Evolutionary conservation across 495 filamentous ascomycete species (phyloP).

Genomic region (Neurospora hispaniola): DNA sequence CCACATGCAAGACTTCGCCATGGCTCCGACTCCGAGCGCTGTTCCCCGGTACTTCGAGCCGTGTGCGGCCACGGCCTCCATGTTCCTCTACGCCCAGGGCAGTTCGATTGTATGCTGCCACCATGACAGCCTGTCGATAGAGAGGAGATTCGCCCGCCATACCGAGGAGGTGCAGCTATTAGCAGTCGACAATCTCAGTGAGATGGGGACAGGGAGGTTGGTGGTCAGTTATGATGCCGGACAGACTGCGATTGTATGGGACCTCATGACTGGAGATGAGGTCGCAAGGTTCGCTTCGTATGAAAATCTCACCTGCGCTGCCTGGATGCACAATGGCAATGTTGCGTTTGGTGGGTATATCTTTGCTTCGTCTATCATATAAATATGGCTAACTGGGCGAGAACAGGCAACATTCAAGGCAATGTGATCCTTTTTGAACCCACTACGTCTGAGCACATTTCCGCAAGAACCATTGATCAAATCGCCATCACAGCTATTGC

Average conservation of each 20-base stretch:
- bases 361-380: background rate
- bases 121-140: slow-evolving; percentile 84
- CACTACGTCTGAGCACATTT: slow-evolving; percentile 83
- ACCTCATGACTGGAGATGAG: slow-evolving; percentile 84
- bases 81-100: slow-evolving; percentile 79
- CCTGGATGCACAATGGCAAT: slow-evolving; percentile 98
- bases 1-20: slow-evolving; percentile 34
- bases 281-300: slow-evolving; percentile 84
- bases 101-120: slow-evolving; percentile 69
- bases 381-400: slow-evolving; percentile 11
- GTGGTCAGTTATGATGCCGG: slow-evolving; percentile 90
- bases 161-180: slow-evolving; percentile 72
- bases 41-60: slow-evolving; percentile 56
- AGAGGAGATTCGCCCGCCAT: slow-evolving; percentile 78
- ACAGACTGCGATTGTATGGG: slow-evolving; percentile 93
- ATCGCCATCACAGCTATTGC: slow-evolving; percentile 83
- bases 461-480: slow-evolving; percentile 85
- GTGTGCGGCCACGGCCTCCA: slow-evolving; percentile 75
- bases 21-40: slow-evolving; percentile 42
- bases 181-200: slow-evolving; percentile 85
- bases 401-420: slow-evolving; percentile 72
- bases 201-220: slow-evolving; percentile 69
- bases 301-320: slow-evolving; percentile 70
- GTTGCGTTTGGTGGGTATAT: slow-evolving; percentile 74
- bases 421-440: slow-evolving; percentile 95